Conservation (phyloP, 768 basidiomycete species). For the Crassisporium funariophilum region DNA sequence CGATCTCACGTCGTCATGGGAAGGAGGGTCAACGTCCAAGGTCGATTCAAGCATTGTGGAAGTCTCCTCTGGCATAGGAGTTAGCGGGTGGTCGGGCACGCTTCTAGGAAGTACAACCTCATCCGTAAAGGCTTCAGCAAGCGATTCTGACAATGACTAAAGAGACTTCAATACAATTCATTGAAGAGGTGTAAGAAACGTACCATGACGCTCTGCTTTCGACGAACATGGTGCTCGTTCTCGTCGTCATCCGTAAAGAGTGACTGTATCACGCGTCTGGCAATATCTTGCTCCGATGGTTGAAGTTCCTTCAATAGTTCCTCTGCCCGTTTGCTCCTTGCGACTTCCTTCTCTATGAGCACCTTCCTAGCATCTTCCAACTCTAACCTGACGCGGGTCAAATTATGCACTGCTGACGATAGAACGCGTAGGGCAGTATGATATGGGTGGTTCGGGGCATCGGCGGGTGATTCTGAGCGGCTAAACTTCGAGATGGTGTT, state of each 20-base stretch:
- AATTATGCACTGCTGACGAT: conserved; percentile 63
- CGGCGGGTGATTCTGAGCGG: conserved; percentile 46
- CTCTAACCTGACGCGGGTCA: conserved; percentile 59
- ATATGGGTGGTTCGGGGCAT: conserved; percentile 55
- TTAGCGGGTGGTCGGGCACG: conserved; percentile 32
- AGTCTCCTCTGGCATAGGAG: conserved; percentile 39
- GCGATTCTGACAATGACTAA: conserved; percentile 55
- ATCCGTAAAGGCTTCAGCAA: conserved; percentile 57
- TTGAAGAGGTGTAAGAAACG: conserved; percentile 21
- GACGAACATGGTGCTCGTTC: conserved; percentile 47
- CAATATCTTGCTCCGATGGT: conserved; percentile 66
- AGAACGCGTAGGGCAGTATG: conserved; percentile 69
- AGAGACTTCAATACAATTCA: conserved; percentile 1
- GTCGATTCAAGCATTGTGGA: conserved; percentile 15
- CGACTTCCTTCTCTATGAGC: conserved; percentile 62
- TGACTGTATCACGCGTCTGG: conserved; percentile 64
- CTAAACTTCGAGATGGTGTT: conserved; percentile 55
- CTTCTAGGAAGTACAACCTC: conserved; percentile 42
- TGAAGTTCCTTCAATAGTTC: conserved; percentile 58
- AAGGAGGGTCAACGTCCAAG: conserved; percentile 4
- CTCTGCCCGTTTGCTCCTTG: conserved; percentile 52
- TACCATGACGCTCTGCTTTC: conserved; percentile 63
- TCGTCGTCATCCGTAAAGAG: conserved; percentile 61
- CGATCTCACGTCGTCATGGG: conserved; percentile 7
- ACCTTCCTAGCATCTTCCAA: conserved; percentile 59